phyloP scores from a whole-genome alignment of 495 filamentous ascomycete genomes.

The Penicillium nucicola region DNA sequence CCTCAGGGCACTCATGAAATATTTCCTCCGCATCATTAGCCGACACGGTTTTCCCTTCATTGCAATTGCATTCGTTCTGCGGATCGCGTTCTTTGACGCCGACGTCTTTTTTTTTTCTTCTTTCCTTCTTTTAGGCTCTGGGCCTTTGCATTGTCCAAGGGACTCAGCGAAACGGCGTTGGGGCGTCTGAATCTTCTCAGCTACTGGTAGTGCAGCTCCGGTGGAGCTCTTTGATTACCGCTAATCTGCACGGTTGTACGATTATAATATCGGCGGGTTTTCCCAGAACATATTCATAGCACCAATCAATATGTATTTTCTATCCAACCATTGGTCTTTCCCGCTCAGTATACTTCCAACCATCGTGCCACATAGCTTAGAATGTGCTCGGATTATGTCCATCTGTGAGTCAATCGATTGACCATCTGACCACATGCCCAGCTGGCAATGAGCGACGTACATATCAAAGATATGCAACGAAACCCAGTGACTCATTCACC shows the following conservation, averaged over 20 bases:
- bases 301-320: constrained; percentile 11
- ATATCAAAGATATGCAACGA: background rate
- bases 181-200: constrained; percentile 10
- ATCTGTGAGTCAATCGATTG: background rate
- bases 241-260: constrained; percentile 16
- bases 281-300: constrained; percentile 23
- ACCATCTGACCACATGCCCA: background rate
- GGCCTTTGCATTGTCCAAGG: constrained; percentile 1
- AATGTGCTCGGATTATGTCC: background rate
- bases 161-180: constrained; percentile 8
- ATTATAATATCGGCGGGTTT: constrained; percentile 9
- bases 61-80: constrained; percentile 5
- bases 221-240: background rate
- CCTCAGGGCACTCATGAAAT: constrained; percentile 8
- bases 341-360: background rate
- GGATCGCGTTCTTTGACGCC: background rate
- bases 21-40: constrained; percentile 16
- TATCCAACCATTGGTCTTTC: background rate
- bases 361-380: background rate
- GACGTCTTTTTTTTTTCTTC: background rate
- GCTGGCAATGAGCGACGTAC: background rate
- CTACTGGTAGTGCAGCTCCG: constrained; percentile 15
- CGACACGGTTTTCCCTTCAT: constrained; percentile 12
- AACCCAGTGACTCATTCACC: background rate
- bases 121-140: background rate